Percentiles rank a stretch among this genome's conserved stretches.
Conservation (phyloP, 148 eudicot species). For the Pharnaceum exiguum region DNA sequence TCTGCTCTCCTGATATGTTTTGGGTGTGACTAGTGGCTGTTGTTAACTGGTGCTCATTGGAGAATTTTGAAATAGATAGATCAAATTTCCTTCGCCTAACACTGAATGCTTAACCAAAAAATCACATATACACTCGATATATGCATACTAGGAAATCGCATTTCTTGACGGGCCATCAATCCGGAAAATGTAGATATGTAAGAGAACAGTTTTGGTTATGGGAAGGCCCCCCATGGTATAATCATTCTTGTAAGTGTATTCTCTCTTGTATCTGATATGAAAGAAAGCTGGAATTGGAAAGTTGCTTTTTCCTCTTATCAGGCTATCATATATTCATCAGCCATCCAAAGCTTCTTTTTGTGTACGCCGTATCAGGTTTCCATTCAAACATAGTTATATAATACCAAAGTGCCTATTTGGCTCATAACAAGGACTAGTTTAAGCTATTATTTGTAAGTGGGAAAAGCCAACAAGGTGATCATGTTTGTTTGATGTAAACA, state of each 20-base stretch:
- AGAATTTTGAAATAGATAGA: neutral
- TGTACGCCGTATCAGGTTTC: too few species aligned
- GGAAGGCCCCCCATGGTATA: slow-evolving; percentile 3
- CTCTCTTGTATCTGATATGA: neutral
- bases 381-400: too few species aligned
- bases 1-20: too few species aligned
- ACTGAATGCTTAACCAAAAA: neutral
- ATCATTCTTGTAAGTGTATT: slow-evolving; percentile 8
- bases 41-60: slow-evolving; percentile 6
- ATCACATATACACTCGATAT: neutral
- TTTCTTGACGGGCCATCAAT: slow-evolving; percentile 4
- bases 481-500: too few species aligned
- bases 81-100: neutral
- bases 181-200: slow-evolving; percentile 21
- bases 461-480: too few species aligned
- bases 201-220: slow-evolving; percentile 21
- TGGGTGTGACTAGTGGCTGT: too few species aligned
- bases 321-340: too few species aligned
- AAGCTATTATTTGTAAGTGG: too few species aligned
- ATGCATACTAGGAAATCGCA: neutral
- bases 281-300: neutral
- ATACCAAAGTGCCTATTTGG: too few species aligned
- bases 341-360: too few species aligned
- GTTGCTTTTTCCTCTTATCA: too few species aligned
- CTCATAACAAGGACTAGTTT: too few species aligned